These are phyloP conservation scores for Populus davidiana DNA, from an alignment of 345 rosid genomes.

Conservation along the genomic window DNA sequence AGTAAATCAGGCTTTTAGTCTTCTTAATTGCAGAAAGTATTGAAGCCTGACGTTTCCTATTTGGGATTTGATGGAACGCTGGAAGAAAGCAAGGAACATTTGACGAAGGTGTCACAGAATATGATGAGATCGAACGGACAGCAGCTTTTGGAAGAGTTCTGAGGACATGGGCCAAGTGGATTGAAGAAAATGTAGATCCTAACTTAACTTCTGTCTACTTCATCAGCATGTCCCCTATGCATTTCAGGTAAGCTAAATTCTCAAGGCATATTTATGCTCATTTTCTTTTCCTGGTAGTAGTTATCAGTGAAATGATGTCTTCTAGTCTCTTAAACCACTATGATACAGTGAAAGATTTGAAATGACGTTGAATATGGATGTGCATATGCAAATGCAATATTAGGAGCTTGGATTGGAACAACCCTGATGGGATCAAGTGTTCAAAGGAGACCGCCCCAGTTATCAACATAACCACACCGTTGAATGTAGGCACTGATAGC, in stretches of 20 bases:
- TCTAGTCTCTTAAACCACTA: background rate
- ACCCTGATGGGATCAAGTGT: conserved; percentile 21
- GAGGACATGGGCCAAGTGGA: conserved; percentile 24
- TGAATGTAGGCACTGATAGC: conserved; percentile 23
- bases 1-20: conserved; percentile 16
- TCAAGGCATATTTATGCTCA: background rate
- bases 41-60: background rate
- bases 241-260: conserved; percentile 19
- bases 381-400: too few species aligned
- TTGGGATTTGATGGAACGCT: background rate
- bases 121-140: conserved; percentile 24
- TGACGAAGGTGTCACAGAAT: conserved; percentile 8
- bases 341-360: background rate
- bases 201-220: conserved; percentile 19
- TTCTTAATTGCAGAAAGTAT: background rate
- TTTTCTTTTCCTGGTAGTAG: background rate
- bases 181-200: conserved; percentile 23
- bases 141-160: conserved; percentile 23
- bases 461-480: background rate
- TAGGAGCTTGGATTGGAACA: conserved; percentile 29
- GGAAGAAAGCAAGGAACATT: conserved; percentile 13
- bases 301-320: background rate
- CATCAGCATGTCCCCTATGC: conserved; percentile 33
- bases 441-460: conserved; percentile 22
- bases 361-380: background rate